A percentile compares a stretch with the other conserved stretches of the same genome.
These are phyloP conservation scores for Malus asiatica DNA, from an alignment of 306 rosid genomes.

Conservation along the genomic window DNA sequence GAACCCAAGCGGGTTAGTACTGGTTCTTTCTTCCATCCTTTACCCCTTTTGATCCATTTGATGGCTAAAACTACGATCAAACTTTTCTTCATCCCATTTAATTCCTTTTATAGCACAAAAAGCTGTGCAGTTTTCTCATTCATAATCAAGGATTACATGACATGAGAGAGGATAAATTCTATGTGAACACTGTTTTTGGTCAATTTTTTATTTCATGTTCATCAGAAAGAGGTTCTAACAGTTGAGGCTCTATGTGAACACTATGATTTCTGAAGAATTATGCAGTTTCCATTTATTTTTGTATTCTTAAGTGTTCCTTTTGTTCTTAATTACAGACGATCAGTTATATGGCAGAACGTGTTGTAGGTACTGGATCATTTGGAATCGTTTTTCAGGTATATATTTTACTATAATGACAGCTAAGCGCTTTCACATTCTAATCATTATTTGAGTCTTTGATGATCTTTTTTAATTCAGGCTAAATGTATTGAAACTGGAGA, in stretches of 20 bases:
- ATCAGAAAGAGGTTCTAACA: not conserved
- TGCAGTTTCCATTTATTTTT: conserved; percentile 7
- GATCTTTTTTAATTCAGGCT: conserved; percentile 41
- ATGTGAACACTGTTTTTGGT: not conserved
- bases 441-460: conserved; percentile 21
- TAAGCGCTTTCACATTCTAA: conserved; percentile 1
- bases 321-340: conserved; percentile 58
- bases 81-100: not conserved
- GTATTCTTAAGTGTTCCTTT: conserved; percentile 14
- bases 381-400: conserved; percentile 92
- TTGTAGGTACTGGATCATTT: conserved; percentile 93
- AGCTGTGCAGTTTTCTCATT: not conserved
- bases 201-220: not conserved
- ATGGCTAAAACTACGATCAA: not conserved
- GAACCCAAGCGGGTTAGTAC: conserved; percentile 76
- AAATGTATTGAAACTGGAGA: conserved; percentile 91
- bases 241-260: not conserved
- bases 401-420: conserved; percentile 3
- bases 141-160: not conserved
- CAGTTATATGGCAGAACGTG: conserved; percentile 98
- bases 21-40: conserved; percentile 2
- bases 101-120: not conserved
- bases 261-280: conserved; percentile 8
- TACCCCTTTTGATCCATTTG: not conserved
- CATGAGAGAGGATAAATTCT: not conserved